phyloP scores from a whole-genome alignment of 2,329 filamentous ascomycete genomes.

The Aplosporella prunicola region DNA sequence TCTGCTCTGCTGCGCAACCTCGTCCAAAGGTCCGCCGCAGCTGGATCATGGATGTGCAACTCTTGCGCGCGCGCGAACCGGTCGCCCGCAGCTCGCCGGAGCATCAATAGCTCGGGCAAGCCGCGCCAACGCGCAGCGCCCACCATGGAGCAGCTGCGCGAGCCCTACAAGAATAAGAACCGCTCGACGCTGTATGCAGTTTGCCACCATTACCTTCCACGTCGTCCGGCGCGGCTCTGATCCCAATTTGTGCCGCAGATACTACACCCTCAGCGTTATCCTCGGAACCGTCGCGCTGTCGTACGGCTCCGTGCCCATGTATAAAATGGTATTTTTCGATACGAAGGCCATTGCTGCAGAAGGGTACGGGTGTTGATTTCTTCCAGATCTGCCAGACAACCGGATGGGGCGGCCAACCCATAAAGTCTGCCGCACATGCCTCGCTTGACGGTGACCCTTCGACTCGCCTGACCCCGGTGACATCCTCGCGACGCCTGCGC shows the following conservation, averaged over 20 bases:
- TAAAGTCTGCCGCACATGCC: slow-evolving; percentile 65
- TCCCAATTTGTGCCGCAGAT: slow-evolving; percentile 35
- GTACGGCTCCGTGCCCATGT: slow-evolving; percentile 76
- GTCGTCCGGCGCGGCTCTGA: background rate
- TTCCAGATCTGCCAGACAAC: slow-evolving; percentile 69
- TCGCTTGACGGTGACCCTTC: slow-evolving; percentile 52
- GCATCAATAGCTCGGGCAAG: slow-evolving; percentile 24
- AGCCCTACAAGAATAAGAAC: slow-evolving; percentile 59
- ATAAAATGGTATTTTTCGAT: slow-evolving; percentile 82
- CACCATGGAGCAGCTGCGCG: slow-evolving; percentile 55
- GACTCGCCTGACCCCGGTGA: slow-evolving; percentile 69
- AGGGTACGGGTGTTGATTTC: too few relatives aligned
- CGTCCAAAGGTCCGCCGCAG: slow-evolving; percentile 5
- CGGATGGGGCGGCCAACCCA: slow-evolving; percentile 86
- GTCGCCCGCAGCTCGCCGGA: slow-evolving; percentile 19
- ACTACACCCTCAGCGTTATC: slow-evolving; percentile 68
- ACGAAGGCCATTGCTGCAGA: too few relatives aligned
- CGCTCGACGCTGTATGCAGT: slow-evolving; percentile 50
- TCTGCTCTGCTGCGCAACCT: slow-evolving; percentile 3
- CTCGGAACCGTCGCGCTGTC: slow-evolving; percentile 70
- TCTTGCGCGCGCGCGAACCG: slow-evolving; percentile 25
- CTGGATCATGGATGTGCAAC: slow-evolving; percentile 28
- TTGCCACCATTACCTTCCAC: background rate
- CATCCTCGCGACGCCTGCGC: slow-evolving; percentile 70
- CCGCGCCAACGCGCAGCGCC: slow-evolving; percentile 26